Percentiles rank a stretch among this genome's conserved stretches.
Conservation (phyloP, 352 stramenopile species). For the Phytophthora idaei region DNA sequence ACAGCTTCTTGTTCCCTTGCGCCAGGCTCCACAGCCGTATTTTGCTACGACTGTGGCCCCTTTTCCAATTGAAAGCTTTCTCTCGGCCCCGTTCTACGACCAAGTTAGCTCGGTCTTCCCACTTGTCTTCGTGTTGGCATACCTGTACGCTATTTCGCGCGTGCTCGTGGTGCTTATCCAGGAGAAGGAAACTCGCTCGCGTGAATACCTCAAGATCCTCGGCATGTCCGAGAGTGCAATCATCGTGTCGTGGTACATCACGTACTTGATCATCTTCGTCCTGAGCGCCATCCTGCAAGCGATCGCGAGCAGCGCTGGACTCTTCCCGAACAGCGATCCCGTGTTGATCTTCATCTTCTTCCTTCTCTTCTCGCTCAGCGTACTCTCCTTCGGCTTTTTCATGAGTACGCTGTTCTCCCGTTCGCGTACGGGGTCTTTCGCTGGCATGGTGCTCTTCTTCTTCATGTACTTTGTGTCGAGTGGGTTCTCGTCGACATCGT, state of each 20-base stretch:
- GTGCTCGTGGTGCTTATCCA: conserved; percentile 85
- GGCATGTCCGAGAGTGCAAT: conserved; percentile 64
- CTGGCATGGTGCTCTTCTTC: conserved; percentile 87
- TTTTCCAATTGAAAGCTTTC: conserved; percentile 56
- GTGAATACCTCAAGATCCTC: conserved; percentile 79
- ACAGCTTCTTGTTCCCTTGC: conserved; percentile 45
- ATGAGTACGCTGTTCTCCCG: conserved; percentile 84
- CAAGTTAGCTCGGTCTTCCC: conserved; percentile 65
- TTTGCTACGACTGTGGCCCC: conserved; percentile 41
- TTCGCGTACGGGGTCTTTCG: conserved; percentile 65
- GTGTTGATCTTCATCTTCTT: conserved; percentile 72
- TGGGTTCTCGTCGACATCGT: conserved; percentile 46
- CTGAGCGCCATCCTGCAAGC: conserved; percentile 67
- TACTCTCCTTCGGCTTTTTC: conserved; percentile 73
- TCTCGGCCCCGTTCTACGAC: conserved; percentile 71
- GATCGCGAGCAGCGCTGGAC: conserved; percentile 48
- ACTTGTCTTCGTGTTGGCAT: conserved; percentile 89
- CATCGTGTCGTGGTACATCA: conserved; percentile 80
- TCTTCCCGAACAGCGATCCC: conserved; percentile 54
- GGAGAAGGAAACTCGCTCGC: conserved; percentile 74
- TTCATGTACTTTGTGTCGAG: conserved; percentile 89
- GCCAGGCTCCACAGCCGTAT: conserved; percentile 52
- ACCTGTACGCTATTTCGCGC: conserved; percentile 68
- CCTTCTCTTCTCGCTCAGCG: conserved; percentile 67
- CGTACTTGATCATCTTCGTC: conserved; percentile 84